Conservation (phyloP, 2,329 filamentous ascomycete genomes). For the Calonectria hawksworthii region DNA sequence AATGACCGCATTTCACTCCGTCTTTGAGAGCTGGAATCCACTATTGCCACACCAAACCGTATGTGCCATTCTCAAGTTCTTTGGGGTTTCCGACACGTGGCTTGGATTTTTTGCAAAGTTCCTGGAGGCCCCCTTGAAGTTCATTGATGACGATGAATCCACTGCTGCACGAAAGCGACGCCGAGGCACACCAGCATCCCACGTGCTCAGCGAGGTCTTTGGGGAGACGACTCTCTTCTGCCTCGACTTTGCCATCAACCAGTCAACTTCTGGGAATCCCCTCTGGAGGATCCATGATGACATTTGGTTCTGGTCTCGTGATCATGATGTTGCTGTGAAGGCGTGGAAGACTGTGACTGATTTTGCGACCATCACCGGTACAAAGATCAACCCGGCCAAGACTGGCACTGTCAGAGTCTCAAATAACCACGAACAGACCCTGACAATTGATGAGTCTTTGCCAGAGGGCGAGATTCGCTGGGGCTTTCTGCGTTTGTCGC, state of each 20-base stretch:
- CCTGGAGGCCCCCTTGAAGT: constrained; percentile 71
- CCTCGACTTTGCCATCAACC: constrained; percentile 75
- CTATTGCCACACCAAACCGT: constrained; percentile 70
- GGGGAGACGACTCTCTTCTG: constrained; percentile 74
- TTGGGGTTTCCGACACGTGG: constrained; percentile 71
- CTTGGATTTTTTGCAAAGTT: constrained; percentile 71
- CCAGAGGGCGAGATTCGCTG: constrained; percentile 65
- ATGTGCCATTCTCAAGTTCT: constrained; percentile 67
- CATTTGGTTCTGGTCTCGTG: constrained; percentile 75
- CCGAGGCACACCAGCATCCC: constrained; percentile 71
- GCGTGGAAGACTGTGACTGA: constrained; percentile 71
- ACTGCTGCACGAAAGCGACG: constrained; percentile 60
- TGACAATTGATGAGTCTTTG: constrained; percentile 51
- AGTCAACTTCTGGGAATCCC: constrained; percentile 64
- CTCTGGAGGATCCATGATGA: constrained; percentile 76
- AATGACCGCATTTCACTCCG: constrained; percentile 60
- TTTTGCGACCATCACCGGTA: constrained; percentile 69
- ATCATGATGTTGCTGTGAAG: constrained; percentile 64
- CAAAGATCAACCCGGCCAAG: constrained; percentile 67
- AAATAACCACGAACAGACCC: constrained; percentile 23
- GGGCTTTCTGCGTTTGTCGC: constrained; percentile 70
- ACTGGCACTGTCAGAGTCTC: constrained; percentile 63
- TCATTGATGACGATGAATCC: constrained; percentile 65
- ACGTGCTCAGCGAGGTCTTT: constrained; percentile 71
- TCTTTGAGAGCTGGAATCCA: constrained; percentile 60